phyloP scores from a whole-genome alignment of 2,329 filamentous ascomycete genomes.

The Xylaria sp. region DNA sequence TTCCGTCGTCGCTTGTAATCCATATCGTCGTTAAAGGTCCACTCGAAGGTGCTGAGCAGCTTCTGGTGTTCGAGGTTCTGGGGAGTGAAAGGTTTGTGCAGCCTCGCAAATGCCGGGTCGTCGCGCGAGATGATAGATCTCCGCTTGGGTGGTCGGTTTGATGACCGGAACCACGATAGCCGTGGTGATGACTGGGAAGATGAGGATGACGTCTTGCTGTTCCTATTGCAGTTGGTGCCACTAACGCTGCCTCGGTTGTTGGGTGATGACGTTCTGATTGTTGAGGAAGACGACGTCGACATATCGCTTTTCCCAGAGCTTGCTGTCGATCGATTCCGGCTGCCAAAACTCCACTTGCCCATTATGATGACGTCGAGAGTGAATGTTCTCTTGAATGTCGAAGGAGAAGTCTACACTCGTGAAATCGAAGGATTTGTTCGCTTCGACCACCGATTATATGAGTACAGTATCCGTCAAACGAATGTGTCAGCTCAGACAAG shows the following conservation, averaged over 20 bases:
- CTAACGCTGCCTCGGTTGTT: constrained; percentile 13
- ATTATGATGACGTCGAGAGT: constrained; percentile 18
- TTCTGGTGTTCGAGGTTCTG: constrained; percentile 50
- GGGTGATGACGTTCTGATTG: constrained; percentile 19
- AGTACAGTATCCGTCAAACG: neutral
- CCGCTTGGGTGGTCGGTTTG: constrained; percentile 24
- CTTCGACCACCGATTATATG: neutral
- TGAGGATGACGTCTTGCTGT: constrained; percentile 19
- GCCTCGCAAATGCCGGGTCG: constrained; percentile 38
- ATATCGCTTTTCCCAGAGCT: constrained; percentile 27
- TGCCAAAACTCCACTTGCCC: constrained; percentile 35
- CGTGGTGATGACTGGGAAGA: constrained; percentile 16
- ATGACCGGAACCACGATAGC: constrained; percentile 33
- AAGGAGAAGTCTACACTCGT: neutral
- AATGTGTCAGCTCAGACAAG: neutral
- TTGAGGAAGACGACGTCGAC: constrained; percentile 13
- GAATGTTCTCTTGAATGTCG: neutral
- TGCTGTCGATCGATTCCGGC: constrained; percentile 23
- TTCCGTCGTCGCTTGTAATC: constrained; percentile 9
- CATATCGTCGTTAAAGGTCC: constrained; percentile 41
- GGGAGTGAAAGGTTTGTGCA: constrained; percentile 47
- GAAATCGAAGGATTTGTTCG: neutral
- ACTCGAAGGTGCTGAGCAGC: constrained; percentile 46
- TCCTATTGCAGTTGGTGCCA: constrained; percentile 2
- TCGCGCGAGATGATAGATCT: constrained; percentile 32